These are phyloP conservation scores for Lablab purpureus DNA, from an alignment of 306 rosid genomes.

Conservation along the genomic window DNA sequence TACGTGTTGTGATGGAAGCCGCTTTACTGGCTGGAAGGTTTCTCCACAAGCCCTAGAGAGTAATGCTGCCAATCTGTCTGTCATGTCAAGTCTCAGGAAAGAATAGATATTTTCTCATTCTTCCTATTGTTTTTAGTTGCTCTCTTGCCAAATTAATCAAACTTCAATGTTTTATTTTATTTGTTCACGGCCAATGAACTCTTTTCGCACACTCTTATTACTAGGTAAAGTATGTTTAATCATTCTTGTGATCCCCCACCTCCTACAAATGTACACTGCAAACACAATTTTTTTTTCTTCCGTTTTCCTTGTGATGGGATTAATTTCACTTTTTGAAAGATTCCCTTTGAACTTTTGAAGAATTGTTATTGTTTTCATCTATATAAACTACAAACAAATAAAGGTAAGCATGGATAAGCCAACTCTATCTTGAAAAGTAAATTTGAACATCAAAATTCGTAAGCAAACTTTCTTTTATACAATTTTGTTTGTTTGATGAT, in stretches of 20 bases:
- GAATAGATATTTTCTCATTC: background rate
- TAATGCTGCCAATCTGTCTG: background rate
- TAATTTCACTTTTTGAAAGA: background rate
- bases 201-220: background rate
- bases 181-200: slow-evolving; percentile 15
- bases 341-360: background rate
- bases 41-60: slow-evolving; percentile 75
- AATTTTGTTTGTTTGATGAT: background rate
- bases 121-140: slow-evolving; percentile 31
- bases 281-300: slow-evolving; percentile 1
- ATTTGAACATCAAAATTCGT: background rate
- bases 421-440: slow-evolving; percentile 1
- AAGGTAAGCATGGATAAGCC: background rate
- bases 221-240: background rate
- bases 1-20: slow-evolving; percentile 82
- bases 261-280: background rate
- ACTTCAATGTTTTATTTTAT: slow-evolving; percentile 26
- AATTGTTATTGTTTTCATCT: slow-evolving; percentile 9
- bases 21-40: slow-evolving; percentile 88
- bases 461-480: background rate
- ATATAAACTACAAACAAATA: background rate
- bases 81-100: slow-evolving; percentile 19
- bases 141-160: slow-evolving; percentile 32
- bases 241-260: slow-evolving; percentile 9
- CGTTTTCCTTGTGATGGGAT: background rate